Evolutionary conservation across 2,329 filamentous ascomycete species (phyloP).

Genomic region (Phoma sp.): DNA sequence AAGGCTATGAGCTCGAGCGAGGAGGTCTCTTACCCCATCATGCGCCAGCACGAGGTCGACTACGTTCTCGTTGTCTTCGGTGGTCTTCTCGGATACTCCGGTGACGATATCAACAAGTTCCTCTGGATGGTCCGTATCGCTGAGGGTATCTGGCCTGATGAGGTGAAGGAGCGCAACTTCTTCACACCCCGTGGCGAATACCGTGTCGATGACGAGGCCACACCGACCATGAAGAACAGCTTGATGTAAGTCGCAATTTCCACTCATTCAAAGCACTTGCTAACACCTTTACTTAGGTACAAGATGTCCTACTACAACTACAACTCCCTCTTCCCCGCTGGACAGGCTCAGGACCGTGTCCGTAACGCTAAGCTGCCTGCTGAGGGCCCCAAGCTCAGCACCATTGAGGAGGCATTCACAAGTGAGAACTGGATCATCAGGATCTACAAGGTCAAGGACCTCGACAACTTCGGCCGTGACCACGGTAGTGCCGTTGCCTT

Average conservation of each 20-base stretch:
- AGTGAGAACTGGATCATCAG: constrained; percentile 99
- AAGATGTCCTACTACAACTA: constrained; percentile 99
- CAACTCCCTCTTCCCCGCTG: constrained; percentile 86
- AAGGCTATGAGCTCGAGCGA: constrained; percentile 98
- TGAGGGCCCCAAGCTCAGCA: constrained; percentile 83
- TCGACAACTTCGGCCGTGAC: constrained; percentile 93
- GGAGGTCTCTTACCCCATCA: constrained; percentile 98
- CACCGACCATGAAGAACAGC: constrained; percentile 98
- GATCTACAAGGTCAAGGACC: constrained; percentile 99
- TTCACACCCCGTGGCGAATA: constrained; percentile 96
- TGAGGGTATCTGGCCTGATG: constrained; percentile 99
- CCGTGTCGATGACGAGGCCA: constrained; percentile 89
- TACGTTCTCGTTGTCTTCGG: constrained; percentile 98
- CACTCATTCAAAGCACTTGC: constrained; percentile 22
- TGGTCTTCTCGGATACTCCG: constrained; percentile 93
- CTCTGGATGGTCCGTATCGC: constrained; percentile 99
- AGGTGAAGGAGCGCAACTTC: constrained; percentile 95
- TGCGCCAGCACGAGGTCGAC: constrained; percentile 97
- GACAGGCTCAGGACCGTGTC: constrained; percentile 90
- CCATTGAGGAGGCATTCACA: constrained; percentile 95
- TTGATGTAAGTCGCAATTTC: constrained; percentile 77
- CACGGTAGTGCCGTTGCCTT: constrained; percentile 75
- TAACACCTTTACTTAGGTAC: constrained; percentile 70
- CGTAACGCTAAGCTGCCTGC: constrained; percentile 82
- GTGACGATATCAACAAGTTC: constrained; percentile 99